Percentiles rank a stretch among this genome's conserved stretches.
Conservation (phyloP, 1,139 yeast genomes). For the Pichia sp. region DNA sequence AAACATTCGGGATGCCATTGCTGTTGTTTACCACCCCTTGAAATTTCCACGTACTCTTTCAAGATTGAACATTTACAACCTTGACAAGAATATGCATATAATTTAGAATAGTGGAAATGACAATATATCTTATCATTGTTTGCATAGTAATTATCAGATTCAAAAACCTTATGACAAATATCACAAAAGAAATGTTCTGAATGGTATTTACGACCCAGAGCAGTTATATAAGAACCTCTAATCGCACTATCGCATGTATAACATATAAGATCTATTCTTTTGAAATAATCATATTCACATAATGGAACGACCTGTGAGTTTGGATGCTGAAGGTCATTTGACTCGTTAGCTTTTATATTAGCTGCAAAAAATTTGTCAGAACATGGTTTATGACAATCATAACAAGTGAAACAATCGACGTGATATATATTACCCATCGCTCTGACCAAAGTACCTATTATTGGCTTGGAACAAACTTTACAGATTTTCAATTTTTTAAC, state of each 20-base stretch:
- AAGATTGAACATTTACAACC: conserved; percentile 90
- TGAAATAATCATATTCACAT: conserved; percentile 91
- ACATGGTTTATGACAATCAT: conserved; percentile 73
- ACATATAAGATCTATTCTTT: conserved; percentile 75
- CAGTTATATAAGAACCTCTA: conserved; percentile 91
- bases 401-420: conserved; percentile 80
- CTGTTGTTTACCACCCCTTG: conserved; percentile 87
- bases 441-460: conserved; percentile 77
- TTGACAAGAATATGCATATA: conserved; percentile 84
- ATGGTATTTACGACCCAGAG: conserved; percentile 87
- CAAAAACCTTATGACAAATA: conserved; percentile 81
- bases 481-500: conserved; percentile 34
- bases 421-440: conserved; percentile 79
- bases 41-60: conserved; percentile 89
- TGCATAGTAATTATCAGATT: conserved; percentile 90
- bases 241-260: conserved; percentile 77
- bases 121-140: conserved; percentile 80
- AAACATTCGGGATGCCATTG: conserved; percentile 99
- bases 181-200: conserved; percentile 93
- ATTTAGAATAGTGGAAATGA: conserved; percentile 81
- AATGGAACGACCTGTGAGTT: conserved; percentile 46
- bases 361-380: conserved; percentile 65
- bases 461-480: conserved; percentile 56
- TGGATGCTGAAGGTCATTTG: conserved; percentile 3
- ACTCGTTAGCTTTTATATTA: conserved; percentile 26